Evolutionary conservation across 495 filamentous ascomycete species (phyloP), one percentile per base, ranked within the genome.

Genomic region (Neurospora intermedia): DNA sequence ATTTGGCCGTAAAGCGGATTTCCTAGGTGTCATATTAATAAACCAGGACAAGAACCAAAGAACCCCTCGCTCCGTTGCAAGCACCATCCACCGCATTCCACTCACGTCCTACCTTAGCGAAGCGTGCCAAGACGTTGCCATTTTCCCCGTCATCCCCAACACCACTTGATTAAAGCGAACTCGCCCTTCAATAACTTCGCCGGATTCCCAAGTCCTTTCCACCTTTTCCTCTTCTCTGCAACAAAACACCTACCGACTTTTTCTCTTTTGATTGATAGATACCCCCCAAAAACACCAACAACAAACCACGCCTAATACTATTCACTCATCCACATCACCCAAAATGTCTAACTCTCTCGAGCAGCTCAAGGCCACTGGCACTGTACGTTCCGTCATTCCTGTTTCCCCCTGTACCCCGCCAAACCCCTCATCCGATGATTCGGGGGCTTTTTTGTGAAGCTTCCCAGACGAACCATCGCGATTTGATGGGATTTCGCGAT

Each of bases 321-420:
- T 72, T 69, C 35, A 23, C 69, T 66, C 27, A 27, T 40, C 23
- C 41, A 69, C 69, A 42, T 73, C 43, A 23, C 62, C 69, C 82
- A 91, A 78, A 75, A 97, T 97, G 93, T 82, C 92, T 79, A 91
- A 81, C 83, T 93, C 95, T 84, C 90, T 99, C 74, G 96, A 98
- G 78, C 94, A 98, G 86, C 88, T 99, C 78, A 99, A 99, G 88
- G 90, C 92, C 83, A 85, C 92, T 80, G 96, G 96, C 89, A 99
- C 96, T 76, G 93, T 96, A 88, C 82, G 93, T 91, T 82, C 54
- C 54, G 54, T 66, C 54, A 38, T 66, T 66, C 13, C 54, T 66
- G 54, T 66, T 66, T 66, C 27, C 54, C 54, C 54, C 54, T 35
- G 54, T 66, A 82, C 84, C 83, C 83, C 83, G 78, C 80, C 80